These are phyloP conservation scores for Colletotrichum paranaense DNA, from an alignment of 2,329 filamentous ascomycete genomes.

Conservation along the genomic window DNA sequence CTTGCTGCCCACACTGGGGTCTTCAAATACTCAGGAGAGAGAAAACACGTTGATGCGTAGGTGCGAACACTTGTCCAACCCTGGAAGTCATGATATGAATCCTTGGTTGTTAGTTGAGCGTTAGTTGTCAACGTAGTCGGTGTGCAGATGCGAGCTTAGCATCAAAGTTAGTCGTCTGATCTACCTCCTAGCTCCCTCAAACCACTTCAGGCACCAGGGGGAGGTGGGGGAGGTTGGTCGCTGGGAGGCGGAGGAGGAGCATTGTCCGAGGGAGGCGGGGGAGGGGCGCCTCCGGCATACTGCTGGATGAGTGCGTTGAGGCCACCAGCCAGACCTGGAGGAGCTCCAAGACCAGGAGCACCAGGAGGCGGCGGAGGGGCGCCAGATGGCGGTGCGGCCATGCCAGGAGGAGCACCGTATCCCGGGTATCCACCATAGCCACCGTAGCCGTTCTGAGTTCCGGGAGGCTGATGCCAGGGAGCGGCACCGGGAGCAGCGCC, in stretches of 20 bases:
- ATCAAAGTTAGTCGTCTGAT: constrained; percentile 21
- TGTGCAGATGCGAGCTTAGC: neutral
- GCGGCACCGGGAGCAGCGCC: constrained; percentile 42
- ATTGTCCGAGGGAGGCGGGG: constrained; percentile 66
- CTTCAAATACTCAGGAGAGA: neutral
- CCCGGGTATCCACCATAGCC: constrained; percentile 66
- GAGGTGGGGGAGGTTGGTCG: constrained; percentile 72
- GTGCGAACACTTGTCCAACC: constrained; percentile 7
- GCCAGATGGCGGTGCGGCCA: constrained; percentile 54
- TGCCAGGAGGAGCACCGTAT: constrained; percentile 66
- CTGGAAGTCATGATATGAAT: constrained; percentile 11
- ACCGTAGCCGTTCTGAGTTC: constrained; percentile 60
- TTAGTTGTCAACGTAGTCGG: constrained; percentile 16
- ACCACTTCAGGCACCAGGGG: constrained; percentile 58
- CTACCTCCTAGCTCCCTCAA: neutral
- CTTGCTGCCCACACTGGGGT: neutral
- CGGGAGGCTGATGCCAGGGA: constrained; percentile 72
- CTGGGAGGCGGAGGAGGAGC: constrained; percentile 71
- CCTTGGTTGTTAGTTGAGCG: constrained; percentile 31
- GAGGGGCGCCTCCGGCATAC: constrained; percentile 63
- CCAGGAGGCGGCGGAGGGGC: constrained; percentile 41
- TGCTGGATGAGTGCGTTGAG: constrained; percentile 76
- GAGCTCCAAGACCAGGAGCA: constrained; percentile 60
- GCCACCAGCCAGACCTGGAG: constrained; percentile 65
- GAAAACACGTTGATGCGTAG: neutral